Evolutionary conservation across 1,284 basidiomycete species (phyloP).

Genomic region (Meira nashicola): DNA sequence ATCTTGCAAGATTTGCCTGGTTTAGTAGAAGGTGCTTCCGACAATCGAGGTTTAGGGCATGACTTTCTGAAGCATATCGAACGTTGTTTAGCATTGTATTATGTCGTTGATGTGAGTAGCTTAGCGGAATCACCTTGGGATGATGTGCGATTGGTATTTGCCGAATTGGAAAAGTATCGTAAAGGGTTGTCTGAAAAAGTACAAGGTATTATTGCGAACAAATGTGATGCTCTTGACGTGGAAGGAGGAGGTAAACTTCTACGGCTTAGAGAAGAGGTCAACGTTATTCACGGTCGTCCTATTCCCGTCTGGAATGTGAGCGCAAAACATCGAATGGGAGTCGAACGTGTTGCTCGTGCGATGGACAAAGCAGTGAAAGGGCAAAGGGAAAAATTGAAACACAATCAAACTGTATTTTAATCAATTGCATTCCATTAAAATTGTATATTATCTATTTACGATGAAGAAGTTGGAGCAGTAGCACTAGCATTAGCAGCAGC

Average conservation of each 20-base stretch:
- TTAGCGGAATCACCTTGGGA: slow-evolving; percentile 59
- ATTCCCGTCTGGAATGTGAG: background rate
- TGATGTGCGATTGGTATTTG: slow-evolving; percentile 67
- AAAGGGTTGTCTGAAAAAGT: slow-evolving; percentile 65
- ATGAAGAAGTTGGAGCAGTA: too few relatives aligned
- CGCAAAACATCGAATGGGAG: slow-evolving; percentile 12
- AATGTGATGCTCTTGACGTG: slow-evolving; percentile 13
- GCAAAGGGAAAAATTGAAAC: too few relatives aligned
- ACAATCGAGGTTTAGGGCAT: slow-evolving; percentile 87
- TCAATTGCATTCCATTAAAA: too few relatives aligned
- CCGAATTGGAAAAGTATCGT: slow-evolving; percentile 78
- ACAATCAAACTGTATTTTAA: too few relatives aligned
- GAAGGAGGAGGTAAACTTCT: background rate
- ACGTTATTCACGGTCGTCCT: background rate
- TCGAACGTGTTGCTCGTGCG: slow-evolving; percentile 5
- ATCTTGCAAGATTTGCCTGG: slow-evolving; percentile 97
- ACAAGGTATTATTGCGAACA: slow-evolving; percentile 60
- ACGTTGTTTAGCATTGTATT: slow-evolving; percentile 79
- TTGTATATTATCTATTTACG: too few relatives aligned
- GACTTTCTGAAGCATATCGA: slow-evolving; percentile 90
- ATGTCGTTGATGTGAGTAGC: slow-evolving; percentile 81
- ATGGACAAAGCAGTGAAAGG: background rate
- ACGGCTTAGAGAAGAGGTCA: background rate
- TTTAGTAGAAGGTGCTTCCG: slow-evolving; percentile 74
- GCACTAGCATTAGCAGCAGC: too few relatives aligned